Percentiles rank a stretch among this genome's conserved stretches.
Evolutionary conservation across 306 rosid species (phyloP).

Genomic region (Citrullus mucosospermus): DNA sequence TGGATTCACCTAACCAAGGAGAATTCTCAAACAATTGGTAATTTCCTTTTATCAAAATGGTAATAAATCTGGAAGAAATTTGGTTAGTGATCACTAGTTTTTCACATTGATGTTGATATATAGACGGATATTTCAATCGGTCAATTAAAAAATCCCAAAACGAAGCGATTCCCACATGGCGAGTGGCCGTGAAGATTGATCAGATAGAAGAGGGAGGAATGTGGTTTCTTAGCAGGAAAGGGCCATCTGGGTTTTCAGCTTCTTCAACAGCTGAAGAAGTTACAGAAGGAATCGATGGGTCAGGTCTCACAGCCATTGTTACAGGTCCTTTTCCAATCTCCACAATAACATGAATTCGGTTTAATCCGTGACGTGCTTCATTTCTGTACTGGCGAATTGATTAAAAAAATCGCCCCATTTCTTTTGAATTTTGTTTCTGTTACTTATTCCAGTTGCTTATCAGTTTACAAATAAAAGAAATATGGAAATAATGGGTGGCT

Average conservation of each 20-base stretch:
- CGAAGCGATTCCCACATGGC: neutral
- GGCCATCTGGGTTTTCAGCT: slow-evolving; percentile 59
- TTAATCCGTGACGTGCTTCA: neutral
- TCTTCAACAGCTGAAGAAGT: slow-evolving; percentile 65
- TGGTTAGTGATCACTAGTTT: too few relatives aligned
- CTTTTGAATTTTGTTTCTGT: neutral
- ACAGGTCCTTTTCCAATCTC: slow-evolving; percentile 26
- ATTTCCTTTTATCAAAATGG: too few relatives aligned
- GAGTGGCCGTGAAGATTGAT: neutral
- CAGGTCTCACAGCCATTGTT: slow-evolving; percentile 56
- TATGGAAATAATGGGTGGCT: neutral
- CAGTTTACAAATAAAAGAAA: neutral
- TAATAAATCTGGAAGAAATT: too few relatives aligned
- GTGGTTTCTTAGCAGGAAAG: slow-evolving; percentile 48
- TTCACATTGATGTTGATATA: too few relatives aligned
- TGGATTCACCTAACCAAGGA: too few relatives aligned
- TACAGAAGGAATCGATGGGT: slow-evolving; percentile 45
- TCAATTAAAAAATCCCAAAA: neutral
- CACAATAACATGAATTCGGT: too few relatives aligned
- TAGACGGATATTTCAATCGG: too few relatives aligned
- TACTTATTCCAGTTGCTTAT: neutral
- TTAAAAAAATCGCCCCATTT: neutral
- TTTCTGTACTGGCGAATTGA: neutral
- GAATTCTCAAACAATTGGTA: too few relatives aligned
- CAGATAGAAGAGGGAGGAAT: slow-evolving; percentile 13